A percentile compares a stretch with the other conserved stretches of the same genome.
Conservation (phyloP, 805 yeast genomes). For the Kodamaea hsintzibuensis region DNA sequence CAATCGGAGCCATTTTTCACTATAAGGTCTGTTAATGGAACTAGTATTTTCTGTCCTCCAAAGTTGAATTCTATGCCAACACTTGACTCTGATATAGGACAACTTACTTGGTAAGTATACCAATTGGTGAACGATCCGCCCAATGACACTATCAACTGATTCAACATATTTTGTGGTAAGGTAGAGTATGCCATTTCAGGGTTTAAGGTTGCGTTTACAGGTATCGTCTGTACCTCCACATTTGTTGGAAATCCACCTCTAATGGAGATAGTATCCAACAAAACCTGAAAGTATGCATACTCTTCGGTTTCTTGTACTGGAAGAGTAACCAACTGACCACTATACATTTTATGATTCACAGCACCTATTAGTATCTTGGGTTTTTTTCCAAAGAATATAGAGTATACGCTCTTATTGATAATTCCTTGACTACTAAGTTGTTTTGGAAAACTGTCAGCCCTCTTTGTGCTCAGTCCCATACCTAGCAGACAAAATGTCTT, state of each 20-base stretch:
- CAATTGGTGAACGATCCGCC: not conserved
- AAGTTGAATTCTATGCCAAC: constrained; percentile 4
- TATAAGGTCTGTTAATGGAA: constrained; percentile 6
- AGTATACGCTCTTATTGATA: constrained; percentile 13
- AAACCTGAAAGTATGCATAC: too few relatives aligned
- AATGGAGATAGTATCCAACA: not conserved
- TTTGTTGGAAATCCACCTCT: not conserved
- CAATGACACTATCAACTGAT: not conserved
- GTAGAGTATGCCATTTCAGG: not conserved
- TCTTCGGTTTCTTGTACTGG: too few relatives aligned
- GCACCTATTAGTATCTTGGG: constrained; percentile 67
- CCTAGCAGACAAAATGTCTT: not conserved
- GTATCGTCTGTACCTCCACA: too few relatives aligned
- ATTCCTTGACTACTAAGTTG: constrained; percentile 24
- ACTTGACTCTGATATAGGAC: not conserved
- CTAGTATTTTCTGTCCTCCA: not conserved
- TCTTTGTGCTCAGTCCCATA: not conserved
- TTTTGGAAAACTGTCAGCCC: constrained; percentile 34
- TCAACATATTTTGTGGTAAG: not conserved
- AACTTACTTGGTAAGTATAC: not conserved
- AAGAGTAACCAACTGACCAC: constrained; percentile 40
- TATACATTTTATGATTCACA: constrained; percentile 60
- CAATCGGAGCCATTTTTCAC: not conserved
- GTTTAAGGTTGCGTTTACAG: not conserved
- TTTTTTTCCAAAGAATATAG: constrained; percentile 21